Conservation (phyloP, 352 stramenopile species). For the Pythium plurisporium region DNA sequence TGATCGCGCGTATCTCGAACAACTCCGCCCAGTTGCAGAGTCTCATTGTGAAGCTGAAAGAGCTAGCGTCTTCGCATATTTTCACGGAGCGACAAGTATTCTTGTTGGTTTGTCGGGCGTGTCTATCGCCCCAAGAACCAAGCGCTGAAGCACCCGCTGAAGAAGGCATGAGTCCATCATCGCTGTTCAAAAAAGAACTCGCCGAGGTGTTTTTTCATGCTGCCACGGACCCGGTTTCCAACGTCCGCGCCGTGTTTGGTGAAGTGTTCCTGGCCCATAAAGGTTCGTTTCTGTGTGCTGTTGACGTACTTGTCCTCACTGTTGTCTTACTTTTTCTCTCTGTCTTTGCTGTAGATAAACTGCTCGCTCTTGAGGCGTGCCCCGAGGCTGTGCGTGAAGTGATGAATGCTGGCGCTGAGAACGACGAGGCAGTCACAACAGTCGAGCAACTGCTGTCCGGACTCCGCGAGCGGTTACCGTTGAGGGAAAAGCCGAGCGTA, state of each 20-base stretch:
- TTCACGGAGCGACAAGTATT: slow-evolving; percentile 72
- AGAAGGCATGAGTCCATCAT: slow-evolving; percentile 4
- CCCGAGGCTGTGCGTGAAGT: slow-evolving; percentile 6
- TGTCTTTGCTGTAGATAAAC: slow-evolving; percentile 1
- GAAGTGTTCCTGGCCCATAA: slow-evolving; percentile 44
- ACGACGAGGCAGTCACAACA: background rate
- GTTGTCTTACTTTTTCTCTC: background rate
- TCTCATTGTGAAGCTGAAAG: slow-evolving; percentile 45
- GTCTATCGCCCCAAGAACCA: slow-evolving; percentile 22
- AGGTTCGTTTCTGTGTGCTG: slow-evolving; percentile 17
- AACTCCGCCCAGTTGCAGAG: slow-evolving; percentile 46
- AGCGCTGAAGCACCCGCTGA: background rate
- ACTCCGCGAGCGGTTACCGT: slow-evolving; percentile 10
- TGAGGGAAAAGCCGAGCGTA: background rate
- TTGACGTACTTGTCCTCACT: background rate
- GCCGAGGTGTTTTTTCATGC: slow-evolving; percentile 49
- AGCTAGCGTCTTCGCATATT: slow-evolving; percentile 44
- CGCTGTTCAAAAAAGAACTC: slow-evolving; percentile 53
- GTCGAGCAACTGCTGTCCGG: slow-evolving; percentile 5
- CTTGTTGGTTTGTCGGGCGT: slow-evolving; percentile 56
- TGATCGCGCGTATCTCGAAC: slow-evolving; percentile 41
- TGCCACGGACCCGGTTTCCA: slow-evolving; percentile 60
- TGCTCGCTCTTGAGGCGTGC: slow-evolving; percentile 1
- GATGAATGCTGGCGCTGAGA: background rate
- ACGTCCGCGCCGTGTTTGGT: slow-evolving; percentile 64